Base-by-base conservation (phyloP, 1,139 yeast species). In the Geotrichum citri-aurantii region DNA sequence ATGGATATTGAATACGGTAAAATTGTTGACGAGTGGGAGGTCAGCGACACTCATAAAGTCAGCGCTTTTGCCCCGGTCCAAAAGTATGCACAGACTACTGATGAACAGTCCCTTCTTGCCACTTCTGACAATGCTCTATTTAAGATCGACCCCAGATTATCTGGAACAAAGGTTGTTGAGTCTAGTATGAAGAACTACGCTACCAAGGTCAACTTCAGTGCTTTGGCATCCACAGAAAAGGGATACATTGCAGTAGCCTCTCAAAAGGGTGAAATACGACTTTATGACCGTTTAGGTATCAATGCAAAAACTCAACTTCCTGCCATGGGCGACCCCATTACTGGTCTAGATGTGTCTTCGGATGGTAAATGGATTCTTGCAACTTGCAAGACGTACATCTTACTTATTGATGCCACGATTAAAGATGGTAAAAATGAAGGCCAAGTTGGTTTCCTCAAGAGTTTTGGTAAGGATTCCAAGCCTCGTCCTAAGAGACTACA, bases 291-390 rank as follows among this genome's bases (percentile, higher is more conserved):
- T 61, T 68, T 89, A 14, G 96, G 96, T 17, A 77, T 79, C 59
- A 81, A 80, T 65, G 96, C 96, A 0, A 88, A 86, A 73, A 84
- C 93, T 0, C 78, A 81, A 23, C 74, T 90, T 47, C 96, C 96
- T 1, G 89, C 95, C 0, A 75, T 90, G 58, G 96, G 96, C 17
- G 95, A 88, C 64, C 76, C 83, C 1, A 81, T 87, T 54, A 73
- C 78, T 54, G 87, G 87, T 27, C 66, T 88, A 29, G 92, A 87
- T 61, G 83, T 82, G 0, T 84, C 95, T 6, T 83, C 86, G 26
- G 95, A 88, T 69, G 97, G 97, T 59, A 78, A 82, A 66, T 90
- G 92, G 88, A 67, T 90, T 49, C 75, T 91, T 62, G 95, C 91
- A 1, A 90, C 97, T 0, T 88, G 93, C 74, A 76, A 79, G 65